Conservation (phyloP, 2,329 filamentous ascomycete genomes). For the Westerdykella ornata region DNA sequence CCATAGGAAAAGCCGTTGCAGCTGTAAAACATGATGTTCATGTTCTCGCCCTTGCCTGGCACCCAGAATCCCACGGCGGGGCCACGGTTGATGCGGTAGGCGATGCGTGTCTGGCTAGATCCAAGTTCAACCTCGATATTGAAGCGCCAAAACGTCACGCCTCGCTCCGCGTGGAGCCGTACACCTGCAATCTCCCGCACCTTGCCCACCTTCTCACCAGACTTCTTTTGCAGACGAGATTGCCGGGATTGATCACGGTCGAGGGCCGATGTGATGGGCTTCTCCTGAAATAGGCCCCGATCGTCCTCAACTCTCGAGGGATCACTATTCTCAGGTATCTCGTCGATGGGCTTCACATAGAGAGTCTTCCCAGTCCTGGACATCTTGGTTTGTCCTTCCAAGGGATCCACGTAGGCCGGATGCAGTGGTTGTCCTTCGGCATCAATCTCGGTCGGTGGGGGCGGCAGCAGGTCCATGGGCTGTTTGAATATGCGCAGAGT, state of each 20-base stretch:
- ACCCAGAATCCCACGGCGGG: conserved; percentile 92
- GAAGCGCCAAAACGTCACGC: conserved; percentile 95
- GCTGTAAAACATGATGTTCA: conserved; percentile 99
- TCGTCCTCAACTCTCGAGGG: conserved; percentile 74
- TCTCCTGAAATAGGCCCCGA: conserved; percentile 71
- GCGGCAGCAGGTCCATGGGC: conserved; percentile 72
- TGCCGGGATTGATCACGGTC: conserved; percentile 18
- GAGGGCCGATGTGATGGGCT: conserved; percentile 48
- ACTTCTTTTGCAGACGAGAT: conserved; percentile 48
- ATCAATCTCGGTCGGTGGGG: conserved; percentile 63
- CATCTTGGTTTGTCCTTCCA: conserved; percentile 79
- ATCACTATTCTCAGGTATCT: conserved; percentile 71
- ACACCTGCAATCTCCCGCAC: conserved; percentile 78
- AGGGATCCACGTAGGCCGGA: conserved; percentile 79
- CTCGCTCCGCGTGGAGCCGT: conserved; percentile 75
- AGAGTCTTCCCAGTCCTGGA: conserved; percentile 78
- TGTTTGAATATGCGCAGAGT: conserved; percentile 80
- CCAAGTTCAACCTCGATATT: conserved; percentile 86
- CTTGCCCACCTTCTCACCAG: conserved; percentile 75
- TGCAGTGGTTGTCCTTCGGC: conserved; percentile 58
- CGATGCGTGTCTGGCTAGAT: conserved; percentile 72
- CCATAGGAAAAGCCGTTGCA: conserved; percentile 91
- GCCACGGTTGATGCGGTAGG: conserved; percentile 90
- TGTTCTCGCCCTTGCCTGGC: conserved; percentile 70
- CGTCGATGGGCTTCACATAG: conserved; percentile 83